Evolutionary conservation across 2,329 filamentous ascomycete genomes (phyloP).

Genomic region (Botrytis deweyae): DNA sequence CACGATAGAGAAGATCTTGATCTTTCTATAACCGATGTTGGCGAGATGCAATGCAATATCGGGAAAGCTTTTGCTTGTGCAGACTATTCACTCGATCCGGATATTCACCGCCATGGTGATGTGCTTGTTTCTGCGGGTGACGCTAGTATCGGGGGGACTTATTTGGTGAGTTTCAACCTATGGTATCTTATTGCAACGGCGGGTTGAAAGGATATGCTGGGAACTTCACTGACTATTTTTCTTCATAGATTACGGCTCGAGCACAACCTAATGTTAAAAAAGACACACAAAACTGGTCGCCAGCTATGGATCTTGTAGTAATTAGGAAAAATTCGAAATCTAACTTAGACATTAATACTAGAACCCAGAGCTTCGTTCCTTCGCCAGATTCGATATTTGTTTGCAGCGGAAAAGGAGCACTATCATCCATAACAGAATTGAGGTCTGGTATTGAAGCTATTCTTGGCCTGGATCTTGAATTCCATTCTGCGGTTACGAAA

Average conservation of each 20-base stretch:
- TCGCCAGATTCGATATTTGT: slow-evolving; percentile 61
- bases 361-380: slow-evolving; percentile 32
- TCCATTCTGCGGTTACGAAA: slow-evolving; percentile 48
- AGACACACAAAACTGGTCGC: slow-evolving; percentile 63
- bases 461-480: slow-evolving; percentile 58
- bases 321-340: slow-evolving; percentile 32
- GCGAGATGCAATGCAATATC: slow-evolving; percentile 69
- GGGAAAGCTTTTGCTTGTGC: slow-evolving; percentile 77
- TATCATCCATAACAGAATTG: slow-evolving; percentile 66
- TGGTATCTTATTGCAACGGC: not conserved
- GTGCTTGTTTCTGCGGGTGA: slow-evolving; percentile 50
- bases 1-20: slow-evolving; percentile 52
- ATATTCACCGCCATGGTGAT: slow-evolving; percentile 41
- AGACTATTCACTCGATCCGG: slow-evolving; percentile 55
- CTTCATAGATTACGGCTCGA: slow-evolving; percentile 53
- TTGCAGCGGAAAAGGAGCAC: slow-evolving; percentile 61
- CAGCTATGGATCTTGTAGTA: slow-evolving; percentile 43
- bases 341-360: not conserved
- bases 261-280: slow-evolving; percentile 55
- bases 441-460: slow-evolving; percentile 68
- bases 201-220: no score
- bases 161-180: slow-evolving; percentile 41
- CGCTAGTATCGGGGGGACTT: slow-evolving; percentile 74
- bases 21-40: slow-evolving; percentile 54
- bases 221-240: slow-evolving; percentile 16